Conservation (phyloP, 2,329 filamentous ascomycete genomes). For the Fusarium illudens region DNA sequence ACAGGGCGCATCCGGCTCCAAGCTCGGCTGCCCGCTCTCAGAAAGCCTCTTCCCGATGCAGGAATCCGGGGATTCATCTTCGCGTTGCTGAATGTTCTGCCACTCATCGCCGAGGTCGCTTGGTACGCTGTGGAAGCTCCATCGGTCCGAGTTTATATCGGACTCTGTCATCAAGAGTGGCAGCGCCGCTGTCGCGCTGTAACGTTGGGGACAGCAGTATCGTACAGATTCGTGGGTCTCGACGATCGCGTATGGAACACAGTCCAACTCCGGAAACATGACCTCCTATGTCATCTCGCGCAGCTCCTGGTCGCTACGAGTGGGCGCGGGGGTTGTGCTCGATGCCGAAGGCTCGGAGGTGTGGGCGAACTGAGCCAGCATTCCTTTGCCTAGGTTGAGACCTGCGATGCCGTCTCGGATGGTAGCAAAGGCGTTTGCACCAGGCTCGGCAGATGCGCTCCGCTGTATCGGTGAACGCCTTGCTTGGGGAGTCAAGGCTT, state of each 20-base stretch:
- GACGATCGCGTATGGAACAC: slow-evolving; percentile 46
- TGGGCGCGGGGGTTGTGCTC: slow-evolving; percentile 23
- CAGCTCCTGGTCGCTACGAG: slow-evolving; percentile 53
- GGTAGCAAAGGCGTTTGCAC: slow-evolving; percentile 53
- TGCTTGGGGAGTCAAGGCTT: slow-evolving; percentile 55
- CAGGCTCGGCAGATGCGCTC: slow-evolving; percentile 55
- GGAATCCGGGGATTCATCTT: neutral
- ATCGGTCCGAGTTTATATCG: neutral
- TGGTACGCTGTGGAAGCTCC: slow-evolving; percentile 18
- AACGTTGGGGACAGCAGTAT: slow-evolving; percentile 13
- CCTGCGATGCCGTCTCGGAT: slow-evolving; percentile 59
- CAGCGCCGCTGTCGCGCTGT: neutral
- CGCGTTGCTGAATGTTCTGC: slow-evolving; percentile 28
- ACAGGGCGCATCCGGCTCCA: neutral
- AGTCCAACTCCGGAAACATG: slow-evolving; percentile 47
- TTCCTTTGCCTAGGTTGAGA: slow-evolving; percentile 58
- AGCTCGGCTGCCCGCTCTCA: neutral
- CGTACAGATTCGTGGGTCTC: slow-evolving; percentile 43
- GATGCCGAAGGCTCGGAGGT: slow-evolving; percentile 36
- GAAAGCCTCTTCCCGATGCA: neutral
- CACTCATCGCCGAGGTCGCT: slow-evolving; percentile 25
- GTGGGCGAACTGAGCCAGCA: slow-evolving; percentile 49
- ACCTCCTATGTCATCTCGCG: slow-evolving; percentile 57
- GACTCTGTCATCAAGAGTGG: slow-evolving; percentile 12
- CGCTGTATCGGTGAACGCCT: slow-evolving; percentile 51